Conservation (phyloP, 2,329 filamentous ascomycete genomes). For the Pseudogymnoascus sp. region DNA sequence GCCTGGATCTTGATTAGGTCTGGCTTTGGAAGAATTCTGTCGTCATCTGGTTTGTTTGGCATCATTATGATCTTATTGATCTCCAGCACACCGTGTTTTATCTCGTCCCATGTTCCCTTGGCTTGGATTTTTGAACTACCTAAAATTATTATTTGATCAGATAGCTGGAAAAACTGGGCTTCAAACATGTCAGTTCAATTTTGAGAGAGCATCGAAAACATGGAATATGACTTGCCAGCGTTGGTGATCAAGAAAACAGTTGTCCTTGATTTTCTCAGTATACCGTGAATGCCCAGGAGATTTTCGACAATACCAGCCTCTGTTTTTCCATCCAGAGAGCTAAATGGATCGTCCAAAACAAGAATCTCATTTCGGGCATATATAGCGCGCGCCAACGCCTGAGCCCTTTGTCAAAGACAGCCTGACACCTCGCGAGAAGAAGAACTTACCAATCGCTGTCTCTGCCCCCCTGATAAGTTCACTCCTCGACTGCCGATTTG, state of each 20-base stretch:
- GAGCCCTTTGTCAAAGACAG: too few relatives aligned
- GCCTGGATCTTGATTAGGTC: slow-evolving; percentile 15
- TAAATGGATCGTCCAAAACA: slow-evolving; percentile 41
- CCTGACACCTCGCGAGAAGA: not conserved
- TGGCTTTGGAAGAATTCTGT: slow-evolving; percentile 5
- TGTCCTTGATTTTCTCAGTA: slow-evolving; percentile 32
- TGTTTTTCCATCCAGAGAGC: slow-evolving; percentile 39
- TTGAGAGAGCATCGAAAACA: slow-evolving; percentile 17
- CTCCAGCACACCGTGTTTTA: not conserved
- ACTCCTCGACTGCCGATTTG: slow-evolving; percentile 36
- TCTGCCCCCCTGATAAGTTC: slow-evolving; percentile 39
- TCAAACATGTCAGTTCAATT: slow-evolving; percentile 18
- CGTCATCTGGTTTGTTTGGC: not conserved
- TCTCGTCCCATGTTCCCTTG: slow-evolving; percentile 30
- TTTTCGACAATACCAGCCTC: slow-evolving; percentile 35
- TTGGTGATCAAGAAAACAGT: slow-evolving; percentile 40
- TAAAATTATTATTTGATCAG: slow-evolving; percentile 37
- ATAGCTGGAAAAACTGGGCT: slow-evolving; percentile 31
- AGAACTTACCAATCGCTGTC: slow-evolving; percentile 33
- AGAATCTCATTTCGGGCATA: slow-evolving; percentile 35
- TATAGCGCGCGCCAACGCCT: slow-evolving; percentile 39
- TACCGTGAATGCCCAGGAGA: slow-evolving; percentile 35
- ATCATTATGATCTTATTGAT: not conserved
- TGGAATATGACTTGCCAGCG: slow-evolving; percentile 25
- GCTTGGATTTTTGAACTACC: slow-evolving; percentile 26